Evolutionary conservation across 768 basidiomycete genomes (phyloP).

Genomic region (Lactarius psammicola): DNA sequence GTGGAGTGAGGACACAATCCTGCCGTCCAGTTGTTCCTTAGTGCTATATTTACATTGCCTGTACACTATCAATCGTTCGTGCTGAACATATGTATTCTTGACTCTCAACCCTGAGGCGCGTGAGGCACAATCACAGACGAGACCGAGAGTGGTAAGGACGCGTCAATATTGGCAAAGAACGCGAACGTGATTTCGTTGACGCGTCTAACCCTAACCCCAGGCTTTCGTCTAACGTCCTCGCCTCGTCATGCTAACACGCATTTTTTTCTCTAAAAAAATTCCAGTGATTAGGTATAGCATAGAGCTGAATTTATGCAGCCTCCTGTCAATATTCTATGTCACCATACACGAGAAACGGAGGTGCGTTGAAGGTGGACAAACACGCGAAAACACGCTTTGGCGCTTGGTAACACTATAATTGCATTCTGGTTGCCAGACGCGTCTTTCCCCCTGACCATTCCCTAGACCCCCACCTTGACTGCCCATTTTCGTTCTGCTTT

Average conservation of each 20-base stretch:
- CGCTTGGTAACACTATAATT: slow-evolving; percentile 27
- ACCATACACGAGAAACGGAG: neutral
- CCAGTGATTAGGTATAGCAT: neutral
- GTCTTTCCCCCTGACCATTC: neutral
- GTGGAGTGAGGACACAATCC: slow-evolving; percentile 23
- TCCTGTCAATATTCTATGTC: neutral
- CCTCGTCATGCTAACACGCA: neutral
- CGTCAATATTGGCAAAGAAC: too few species aligned
- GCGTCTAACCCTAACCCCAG: slow-evolving; percentile 24
- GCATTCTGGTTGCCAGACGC: neutral
- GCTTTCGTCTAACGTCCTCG: neutral
- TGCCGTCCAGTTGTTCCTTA: neutral
- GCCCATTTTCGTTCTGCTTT: neutral
- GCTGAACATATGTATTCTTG: neutral
- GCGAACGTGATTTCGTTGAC: slow-evolving; percentile 20
- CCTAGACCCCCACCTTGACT: slow-evolving; percentile 8
- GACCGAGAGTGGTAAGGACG: neutral
- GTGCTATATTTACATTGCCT: neutral
- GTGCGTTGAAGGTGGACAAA: slow-evolving; percentile 14
- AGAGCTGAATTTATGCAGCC: neutral
- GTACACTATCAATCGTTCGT: slow-evolving; percentile 1
- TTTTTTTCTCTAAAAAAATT: neutral
- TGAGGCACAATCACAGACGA: neutral
- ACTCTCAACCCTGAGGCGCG: neutral
- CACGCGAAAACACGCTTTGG: slow-evolving; percentile 13